A percentile compares a stretch with the other conserved stretches of the same genome.
Conservation (phyloP, 345 rosid genomes). For the Excoecaria agallocha region DNA sequence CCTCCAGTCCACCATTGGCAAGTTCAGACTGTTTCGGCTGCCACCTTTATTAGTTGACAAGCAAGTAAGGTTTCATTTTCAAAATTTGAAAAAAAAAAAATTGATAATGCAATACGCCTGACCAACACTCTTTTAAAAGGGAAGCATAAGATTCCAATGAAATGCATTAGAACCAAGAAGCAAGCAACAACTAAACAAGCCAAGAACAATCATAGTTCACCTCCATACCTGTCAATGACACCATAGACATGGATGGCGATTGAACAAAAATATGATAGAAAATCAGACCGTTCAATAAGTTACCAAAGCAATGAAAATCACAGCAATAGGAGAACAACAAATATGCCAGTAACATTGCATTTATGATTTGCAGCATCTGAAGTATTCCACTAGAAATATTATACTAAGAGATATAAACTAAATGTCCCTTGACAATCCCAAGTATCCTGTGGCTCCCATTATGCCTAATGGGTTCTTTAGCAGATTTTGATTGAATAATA, state of each 20-base stretch:
- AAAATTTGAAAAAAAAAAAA: not conserved
- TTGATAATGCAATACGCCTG: not conserved
- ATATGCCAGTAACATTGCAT: not conserved
- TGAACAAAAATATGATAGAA: not conserved
- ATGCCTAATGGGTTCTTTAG: not conserved
- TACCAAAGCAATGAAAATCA: not conserved
- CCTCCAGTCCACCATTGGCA: conserved; percentile 46
- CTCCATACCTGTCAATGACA: not conserved
- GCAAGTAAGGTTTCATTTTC: conserved; percentile 35
- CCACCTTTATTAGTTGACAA: conserved; percentile 71
- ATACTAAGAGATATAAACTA: not conserved
- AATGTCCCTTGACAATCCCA: not conserved
- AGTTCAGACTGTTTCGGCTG: conserved; percentile 47
- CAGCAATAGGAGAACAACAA: not conserved
- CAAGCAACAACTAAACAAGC: not conserved
- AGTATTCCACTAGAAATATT: not conserved
- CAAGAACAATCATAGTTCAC: not conserved
- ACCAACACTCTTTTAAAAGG: not conserved
- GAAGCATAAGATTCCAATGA: not conserved
- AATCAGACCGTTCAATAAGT: not conserved
- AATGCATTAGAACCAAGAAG: not conserved
- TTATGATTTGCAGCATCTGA: not conserved
- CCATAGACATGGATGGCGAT: not conserved
- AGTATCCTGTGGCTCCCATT: not conserved
- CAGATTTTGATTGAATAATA: not conserved